phyloP scores from a whole-genome alignment of 805 yeast genomes.

The Cyberlindnera maritima region DNA sequence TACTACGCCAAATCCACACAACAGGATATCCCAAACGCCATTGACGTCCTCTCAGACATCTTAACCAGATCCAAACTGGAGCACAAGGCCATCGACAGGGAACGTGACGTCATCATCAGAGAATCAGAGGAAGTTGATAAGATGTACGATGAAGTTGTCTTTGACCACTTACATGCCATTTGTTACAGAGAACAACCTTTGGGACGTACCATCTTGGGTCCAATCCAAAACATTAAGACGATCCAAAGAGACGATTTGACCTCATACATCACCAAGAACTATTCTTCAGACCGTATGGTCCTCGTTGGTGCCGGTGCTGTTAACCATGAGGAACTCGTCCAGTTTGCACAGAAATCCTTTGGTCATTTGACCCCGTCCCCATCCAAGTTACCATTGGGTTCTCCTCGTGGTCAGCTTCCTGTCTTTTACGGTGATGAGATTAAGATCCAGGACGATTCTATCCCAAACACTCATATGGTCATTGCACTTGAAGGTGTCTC shows the following conservation, averaged over 20 bases:
- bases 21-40: slow-evolving; percentile 77
- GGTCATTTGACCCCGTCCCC: slow-evolving; percentile 59
- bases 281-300: slow-evolving; percentile 96
- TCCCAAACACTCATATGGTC: slow-evolving; percentile 90
- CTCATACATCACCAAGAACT: slow-evolving; percentile 78
- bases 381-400: slow-evolving; percentile 66
- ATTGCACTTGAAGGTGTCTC: slow-evolving; percentile 97
- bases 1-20: slow-evolving; percentile 88
- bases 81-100: slow-evolving; percentile 84
- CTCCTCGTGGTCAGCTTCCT: slow-evolving; percentile 63
- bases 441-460: slow-evolving; percentile 73
- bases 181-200: slow-evolving; percentile 88
- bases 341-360: slow-evolving; percentile 72
- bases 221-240: slow-evolving; percentile 80
- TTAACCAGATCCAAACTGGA: slow-evolving; percentile 84
- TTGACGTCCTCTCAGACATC: slow-evolving; percentile 86
- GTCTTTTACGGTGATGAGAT: slow-evolving; percentile 83
- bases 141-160: slow-evolving; percentile 97
- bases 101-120: slow-evolving; percentile 92
- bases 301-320: slow-evolving; percentile 96
- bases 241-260: slow-evolving; percentile 75
- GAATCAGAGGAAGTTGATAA: slow-evolving; percentile 98
- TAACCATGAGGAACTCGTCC: slow-evolving; percentile 78
- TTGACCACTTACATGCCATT: slow-evolving; percentile 93
- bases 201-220: slow-evolving; percentile 96